A percentile compares a stretch with the other conserved stretches of the same genome.
These are phyloP conservation scores for Ustilago crameri DNA, from an alignment of 1,284 basidiomycete genomes.

Conservation along the genomic window DNA sequence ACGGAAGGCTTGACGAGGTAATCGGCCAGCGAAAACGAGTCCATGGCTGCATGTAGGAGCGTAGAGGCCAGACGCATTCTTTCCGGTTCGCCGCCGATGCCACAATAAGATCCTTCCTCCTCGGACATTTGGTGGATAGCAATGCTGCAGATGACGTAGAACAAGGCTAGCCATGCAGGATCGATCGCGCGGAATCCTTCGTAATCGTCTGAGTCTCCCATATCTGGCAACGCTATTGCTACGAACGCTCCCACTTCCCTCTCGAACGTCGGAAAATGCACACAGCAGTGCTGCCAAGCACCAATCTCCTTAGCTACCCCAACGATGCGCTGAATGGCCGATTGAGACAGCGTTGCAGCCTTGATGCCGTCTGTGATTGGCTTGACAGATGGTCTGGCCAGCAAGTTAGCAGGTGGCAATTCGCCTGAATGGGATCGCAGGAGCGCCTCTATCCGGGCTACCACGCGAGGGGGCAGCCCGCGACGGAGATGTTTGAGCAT, in stretches of 20 bases:
- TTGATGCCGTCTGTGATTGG: conserved; percentile 31
- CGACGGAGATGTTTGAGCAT: conserved; percentile 45
- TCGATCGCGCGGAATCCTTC: conserved; percentile 40
- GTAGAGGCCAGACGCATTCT: conserved; percentile 23
- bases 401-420: conserved; percentile 36
- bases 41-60: conserved; percentile 46
- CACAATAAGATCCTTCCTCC: conserved; percentile 34
- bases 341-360: conserved; percentile 14
- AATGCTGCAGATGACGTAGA: conserved; percentile 49
- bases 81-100: conserved; percentile 22
- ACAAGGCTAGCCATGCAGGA: conserved; percentile 49
- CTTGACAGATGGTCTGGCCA: conserved; percentile 24
- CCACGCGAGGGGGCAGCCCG: conserved; percentile 24
- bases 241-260: conserved; percentile 41
- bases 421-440: conserved; percentile 27
- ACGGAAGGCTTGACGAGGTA: conserved; percentile 47
- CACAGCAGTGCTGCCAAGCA: conserved; percentile 53
- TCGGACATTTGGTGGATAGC: conserved; percentile 54
- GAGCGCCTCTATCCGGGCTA: conserved; percentile 24
- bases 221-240: conserved; percentile 18
- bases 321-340: conserved; percentile 28
- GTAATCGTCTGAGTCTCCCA: conserved; percentile 1
- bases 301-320: conserved; percentile 45
- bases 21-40: conserved; percentile 41
- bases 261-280: conserved; percentile 52